Base-by-base conservation (phyloP, 176 grass and related monocot genomes). In the Urochloa ruziziensis region DNA sequence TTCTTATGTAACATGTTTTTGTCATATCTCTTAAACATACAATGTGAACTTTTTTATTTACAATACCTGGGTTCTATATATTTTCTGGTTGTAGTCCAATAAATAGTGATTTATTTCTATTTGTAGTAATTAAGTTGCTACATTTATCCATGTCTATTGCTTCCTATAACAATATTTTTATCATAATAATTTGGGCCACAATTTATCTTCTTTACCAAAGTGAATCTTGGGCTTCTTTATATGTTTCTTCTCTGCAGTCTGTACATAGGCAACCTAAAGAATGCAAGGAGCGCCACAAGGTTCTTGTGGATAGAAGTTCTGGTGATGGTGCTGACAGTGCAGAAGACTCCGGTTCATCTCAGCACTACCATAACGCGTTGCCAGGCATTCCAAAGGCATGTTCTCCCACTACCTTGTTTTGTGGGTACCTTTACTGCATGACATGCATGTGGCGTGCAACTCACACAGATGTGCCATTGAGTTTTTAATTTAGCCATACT, bases 261-360 rank as follows among this genome's bases (percentile, higher is more conserved):
- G 86, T 95, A 78, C 83, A 91, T 80, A 94, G 91, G 34, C 89
- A 82, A 76, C 88, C 96, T 86, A 93, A 91, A 82, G 96, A 95
- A 74, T 98, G 96, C 80, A 93, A 93, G 78, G 96, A 98, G 29
- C 89, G 96, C 16, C 87, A 98, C 75, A 94, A 93, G 79, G 83
- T 87, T 90, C 83, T 98, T 35, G 83, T 95, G 87, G 93, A 98
- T 79, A 91, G 80, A 83, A 98, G 89, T 70, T 77, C 91, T 82
- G 84, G 82, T 82, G 93, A 98, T 88, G 91, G 96, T 33, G 96
- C 91, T 73, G 96, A 98, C 58, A 93, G 90, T 87, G 93, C 93
- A 80, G 96, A 98, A 80, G 96, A 98, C 90, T 98, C 96, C 2
- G 93, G 96, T 62, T 95, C 96, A 83, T 98, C 96, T 82, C 96